A percentile compares a stretch with the other conserved stretches of the same genome.
phyloP scores from a whole-genome alignment of 2,329 filamentous ascomycete genomes.

The Lecanicillium sp. region DNA sequence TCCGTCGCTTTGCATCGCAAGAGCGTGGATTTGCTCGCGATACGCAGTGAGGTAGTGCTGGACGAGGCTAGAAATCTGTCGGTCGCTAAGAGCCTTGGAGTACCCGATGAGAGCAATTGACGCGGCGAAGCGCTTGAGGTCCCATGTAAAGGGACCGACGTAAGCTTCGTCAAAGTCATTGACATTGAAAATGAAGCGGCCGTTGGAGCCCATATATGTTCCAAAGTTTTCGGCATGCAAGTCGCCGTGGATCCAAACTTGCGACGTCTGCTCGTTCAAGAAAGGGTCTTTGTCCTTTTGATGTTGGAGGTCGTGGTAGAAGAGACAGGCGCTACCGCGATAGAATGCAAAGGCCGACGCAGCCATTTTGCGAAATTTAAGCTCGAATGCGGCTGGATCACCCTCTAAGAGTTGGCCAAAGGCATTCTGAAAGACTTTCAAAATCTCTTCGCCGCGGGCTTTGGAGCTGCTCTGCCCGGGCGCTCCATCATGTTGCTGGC shows the following conservation, averaged over 20 bases:
- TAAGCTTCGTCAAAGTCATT: constrained; percentile 7
- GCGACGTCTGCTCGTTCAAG: constrained; percentile 3
- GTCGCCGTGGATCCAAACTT: constrained; percentile 6
- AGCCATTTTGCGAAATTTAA: constrained; percentile 6
- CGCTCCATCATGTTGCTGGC: too few relatives aligned
- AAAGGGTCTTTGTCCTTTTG: not conserved
- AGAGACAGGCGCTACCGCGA: constrained; percentile 3
- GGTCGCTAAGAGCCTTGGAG: constrained; percentile 3
- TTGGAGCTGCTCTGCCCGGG: too few relatives aligned
- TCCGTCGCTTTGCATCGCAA: not conserved
- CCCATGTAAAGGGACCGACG: constrained; percentile 4
- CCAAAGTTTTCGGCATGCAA: constrained; percentile 6
- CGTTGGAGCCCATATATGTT: constrained; percentile 5
- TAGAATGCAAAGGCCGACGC: constrained; percentile 8
- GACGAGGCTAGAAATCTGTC: constrained; percentile 1
- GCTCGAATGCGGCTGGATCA: constrained; percentile 1
- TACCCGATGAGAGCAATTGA: constrained; percentile 4
- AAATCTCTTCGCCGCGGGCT: not conserved
- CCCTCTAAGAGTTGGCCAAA: constrained; percentile 3
- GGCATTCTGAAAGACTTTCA: constrained; percentile 11
- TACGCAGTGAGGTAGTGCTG: not conserved
- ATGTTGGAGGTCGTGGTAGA: constrained; percentile 5
- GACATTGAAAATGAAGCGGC: constrained; percentile 5
- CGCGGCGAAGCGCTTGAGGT: constrained; percentile 3
- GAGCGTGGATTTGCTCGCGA: not conserved